Conservation (phyloP, 169 alveolate species). For the Cryptosporidium baileyi region DNA sequence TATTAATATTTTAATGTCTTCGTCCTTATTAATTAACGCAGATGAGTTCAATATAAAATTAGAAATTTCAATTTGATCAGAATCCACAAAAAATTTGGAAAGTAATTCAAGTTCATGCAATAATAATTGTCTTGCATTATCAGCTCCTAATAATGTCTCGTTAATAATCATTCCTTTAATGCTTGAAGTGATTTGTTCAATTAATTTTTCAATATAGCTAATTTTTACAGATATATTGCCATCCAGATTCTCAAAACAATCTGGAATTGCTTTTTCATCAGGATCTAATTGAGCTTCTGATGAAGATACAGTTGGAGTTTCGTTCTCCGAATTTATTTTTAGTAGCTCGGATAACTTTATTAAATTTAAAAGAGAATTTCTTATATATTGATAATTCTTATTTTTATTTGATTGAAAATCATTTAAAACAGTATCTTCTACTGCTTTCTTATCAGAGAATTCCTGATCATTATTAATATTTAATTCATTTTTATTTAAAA, state of each 20-base stretch:
- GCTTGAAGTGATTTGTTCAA: neutral
- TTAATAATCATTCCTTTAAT: constrained; percentile 28
- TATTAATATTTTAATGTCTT: constrained; percentile 19
- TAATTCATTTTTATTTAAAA: too few relatives aligned
- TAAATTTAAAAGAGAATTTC: neutral
- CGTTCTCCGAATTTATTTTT: constrained; percentile 24
- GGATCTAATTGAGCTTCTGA: constrained; percentile 32
- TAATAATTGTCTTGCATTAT: constrained; percentile 41
- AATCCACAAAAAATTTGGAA: neutral
- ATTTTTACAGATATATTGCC: neutral
- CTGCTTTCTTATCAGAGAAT: too few relatives aligned
- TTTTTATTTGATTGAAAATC: neutral
- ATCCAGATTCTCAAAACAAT: neutral
- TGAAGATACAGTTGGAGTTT: constrained; percentile 46
- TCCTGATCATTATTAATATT: too few relatives aligned
- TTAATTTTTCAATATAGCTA: constrained; percentile 12
- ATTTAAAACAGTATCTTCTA: too few relatives aligned
- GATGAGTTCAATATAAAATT: neutral
- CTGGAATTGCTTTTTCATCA: neutral
- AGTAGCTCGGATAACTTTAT: constrained; percentile 14
- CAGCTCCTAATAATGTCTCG: constrained; percentile 52
- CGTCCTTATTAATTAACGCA: neutral
- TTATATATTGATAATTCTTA: neutral
- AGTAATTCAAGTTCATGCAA: neutral
- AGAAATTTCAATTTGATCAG: neutral